Percentiles rank a stretch among this genome's conserved stretches.
These are phyloP conservation scores for Pichia membranifaciens DNA, from an alignment of 805 yeast genomes.

Conservation along the genomic window DNA sequence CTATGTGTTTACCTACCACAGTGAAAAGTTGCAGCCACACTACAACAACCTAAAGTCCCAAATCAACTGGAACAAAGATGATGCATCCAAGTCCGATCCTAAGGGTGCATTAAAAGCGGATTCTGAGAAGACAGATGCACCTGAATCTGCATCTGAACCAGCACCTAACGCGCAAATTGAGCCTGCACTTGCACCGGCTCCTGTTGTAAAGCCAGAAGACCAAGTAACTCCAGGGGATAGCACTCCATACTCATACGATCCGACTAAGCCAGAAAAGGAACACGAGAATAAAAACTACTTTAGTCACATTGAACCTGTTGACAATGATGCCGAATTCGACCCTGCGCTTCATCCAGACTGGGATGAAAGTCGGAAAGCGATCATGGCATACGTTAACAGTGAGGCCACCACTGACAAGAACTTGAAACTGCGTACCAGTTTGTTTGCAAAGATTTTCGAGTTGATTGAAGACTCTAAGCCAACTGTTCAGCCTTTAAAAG, in stretches of 20 bases:
- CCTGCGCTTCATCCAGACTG: conserved; percentile 1
- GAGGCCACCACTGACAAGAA: neutral
- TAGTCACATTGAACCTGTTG: conserved; percentile 16
- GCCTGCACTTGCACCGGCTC: too few relatives aligned
- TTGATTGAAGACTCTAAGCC: conserved; percentile 38
- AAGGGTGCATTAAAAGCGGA: too few relatives aligned
- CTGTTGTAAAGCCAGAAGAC: too few relatives aligned
- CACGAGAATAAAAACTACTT: neutral
- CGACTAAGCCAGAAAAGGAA: neutral
- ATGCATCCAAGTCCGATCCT: neutral
- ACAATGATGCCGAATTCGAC: conserved; percentile 14
- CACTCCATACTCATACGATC: neutral
- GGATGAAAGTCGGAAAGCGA: conserved; percentile 1
- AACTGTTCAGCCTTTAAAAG: conserved; percentile 22
- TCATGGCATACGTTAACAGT: neutral
- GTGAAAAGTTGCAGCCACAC: neutral
- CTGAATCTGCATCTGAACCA: too few relatives aligned
- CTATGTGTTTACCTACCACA: neutral
- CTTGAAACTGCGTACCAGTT: neutral
- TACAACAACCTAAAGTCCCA: neutral
- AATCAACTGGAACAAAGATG: neutral
- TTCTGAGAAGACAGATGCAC: too few relatives aligned
- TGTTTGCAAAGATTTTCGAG: conserved; percentile 8
- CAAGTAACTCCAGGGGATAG: too few relatives aligned
- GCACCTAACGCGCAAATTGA: too few relatives aligned